These are phyloP conservation scores for Penicillium sclerotiorum DNA, from an alignment of 2,329 filamentous ascomycete genomes.

Conservation along the genomic window DNA sequence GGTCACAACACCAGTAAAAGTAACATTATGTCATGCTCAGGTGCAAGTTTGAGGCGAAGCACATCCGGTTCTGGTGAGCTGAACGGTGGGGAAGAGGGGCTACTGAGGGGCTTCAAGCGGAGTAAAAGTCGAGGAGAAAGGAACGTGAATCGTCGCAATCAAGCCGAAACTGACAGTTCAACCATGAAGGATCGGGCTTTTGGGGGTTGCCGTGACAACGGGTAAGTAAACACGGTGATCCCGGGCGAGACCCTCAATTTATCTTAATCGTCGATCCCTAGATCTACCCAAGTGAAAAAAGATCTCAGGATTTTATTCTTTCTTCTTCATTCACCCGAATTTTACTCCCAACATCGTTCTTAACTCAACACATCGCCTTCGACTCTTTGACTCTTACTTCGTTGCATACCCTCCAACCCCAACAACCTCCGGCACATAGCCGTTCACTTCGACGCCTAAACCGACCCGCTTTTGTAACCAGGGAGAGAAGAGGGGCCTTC, in stretches of 20 bases:
- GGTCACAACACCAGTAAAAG: too few species aligned
- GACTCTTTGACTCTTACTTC: too few species aligned
- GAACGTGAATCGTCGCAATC: conserved; percentile 15
- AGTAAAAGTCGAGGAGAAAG: conserved; percentile 3
- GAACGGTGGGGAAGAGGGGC: conserved; percentile 26
- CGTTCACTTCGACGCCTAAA: conserved; percentile 2
- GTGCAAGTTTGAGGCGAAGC: conserved; percentile 4
- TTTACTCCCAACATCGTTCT: too few species aligned
- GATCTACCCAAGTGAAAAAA: conserved; percentile 22
- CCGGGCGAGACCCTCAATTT: conserved; percentile 20
- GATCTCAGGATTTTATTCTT: conserved; percentile 9
- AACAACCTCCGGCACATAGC: conserved; percentile 5
- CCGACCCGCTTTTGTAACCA: conserved; percentile 17
- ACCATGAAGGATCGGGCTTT: conserved; percentile 12
- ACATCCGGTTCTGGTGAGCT: conserved; percentile 21
- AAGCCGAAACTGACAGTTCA: conserved; percentile 18
- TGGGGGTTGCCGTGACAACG: conserved; percentile 42
- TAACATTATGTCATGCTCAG: too few species aligned
- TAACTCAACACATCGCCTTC: too few species aligned
- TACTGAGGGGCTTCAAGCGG: conserved; percentile 17
- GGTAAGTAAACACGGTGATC: conserved; percentile 37
- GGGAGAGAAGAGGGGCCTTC: conserved; percentile 14
- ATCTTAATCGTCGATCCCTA: conserved; percentile 20
- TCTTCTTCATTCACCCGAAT: too few species aligned
- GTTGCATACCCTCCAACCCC: background rate